These are phyloP conservation scores for Byssothecium circinans DNA, from an alignment of 2,329 filamentous ascomycete genomes.

Conservation along the genomic window DNA sequence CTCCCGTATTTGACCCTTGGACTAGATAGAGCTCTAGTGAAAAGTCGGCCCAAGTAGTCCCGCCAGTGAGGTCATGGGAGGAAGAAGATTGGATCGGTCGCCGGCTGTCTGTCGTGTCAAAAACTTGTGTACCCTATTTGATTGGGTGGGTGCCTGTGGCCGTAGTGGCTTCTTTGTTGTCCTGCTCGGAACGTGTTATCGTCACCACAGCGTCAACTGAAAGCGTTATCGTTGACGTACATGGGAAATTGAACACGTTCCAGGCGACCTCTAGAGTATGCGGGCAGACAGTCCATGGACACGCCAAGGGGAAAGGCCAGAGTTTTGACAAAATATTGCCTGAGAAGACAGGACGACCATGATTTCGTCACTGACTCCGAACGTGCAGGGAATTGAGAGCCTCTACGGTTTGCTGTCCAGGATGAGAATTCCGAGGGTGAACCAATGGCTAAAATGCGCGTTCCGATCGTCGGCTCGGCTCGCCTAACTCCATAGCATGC, in stretches of 20 bases:
- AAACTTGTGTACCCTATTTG: slow-evolving; percentile 13
- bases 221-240: slow-evolving; percentile 4
- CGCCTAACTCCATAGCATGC: slow-evolving; percentile 2
- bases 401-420: background rate
- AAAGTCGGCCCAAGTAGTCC: slow-evolving; percentile 27
- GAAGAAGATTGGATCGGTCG: slow-evolving; percentile 15
- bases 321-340: background rate
- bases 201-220: slow-evolving; percentile 33
- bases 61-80: slow-evolving; percentile 40
- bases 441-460: slow-evolving; percentile 5
- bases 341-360: background rate
- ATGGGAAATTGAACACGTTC: background rate
- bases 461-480: slow-evolving; percentile 4
- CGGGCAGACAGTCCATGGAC: background rate
- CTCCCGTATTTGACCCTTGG: slow-evolving; percentile 25
- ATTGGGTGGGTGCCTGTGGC: slow-evolving; percentile 21
- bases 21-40: slow-evolving; percentile 19
- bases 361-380: background rate
- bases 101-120: slow-evolving; percentile 11
- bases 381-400: background rate
- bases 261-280: background rate
- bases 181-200: slow-evolving; percentile 12
- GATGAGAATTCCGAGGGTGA: background rate
- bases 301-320: too few species aligned
- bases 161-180: slow-evolving; percentile 11